A percentile compares a stretch with the other conserved stretches of the same genome.
phyloP scores from a whole-genome alignment of 495 filamentous ascomycete genomes.

The Xylaria curta region DNA sequence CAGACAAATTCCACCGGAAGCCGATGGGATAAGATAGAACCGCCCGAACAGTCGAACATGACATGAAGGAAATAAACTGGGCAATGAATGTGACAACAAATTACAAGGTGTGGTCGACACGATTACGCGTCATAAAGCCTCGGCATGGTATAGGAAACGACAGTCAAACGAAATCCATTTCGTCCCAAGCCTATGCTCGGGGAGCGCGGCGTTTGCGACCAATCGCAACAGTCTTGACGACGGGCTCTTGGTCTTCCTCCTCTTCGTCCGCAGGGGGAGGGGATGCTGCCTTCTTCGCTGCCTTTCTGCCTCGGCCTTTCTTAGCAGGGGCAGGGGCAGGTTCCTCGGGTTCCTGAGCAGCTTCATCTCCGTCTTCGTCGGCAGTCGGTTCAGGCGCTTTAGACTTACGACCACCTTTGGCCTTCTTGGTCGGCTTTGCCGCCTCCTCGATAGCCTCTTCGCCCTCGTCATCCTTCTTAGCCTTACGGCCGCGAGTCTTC shows the following conservation, averaged over 20 bases:
- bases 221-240: slow-evolving; percentile 31
- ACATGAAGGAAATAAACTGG: not conserved
- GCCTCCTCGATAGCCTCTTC: slow-evolving; percentile 22
- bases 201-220: slow-evolving; percentile 22
- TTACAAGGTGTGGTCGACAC: not conserved
- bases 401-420: slow-evolving; percentile 29
- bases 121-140: not conserved
- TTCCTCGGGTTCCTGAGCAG: slow-evolving; percentile 43
- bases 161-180: not conserved
- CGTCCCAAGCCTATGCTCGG: slow-evolving; percentile 30
- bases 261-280: slow-evolving; percentile 37
- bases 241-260: slow-evolving; percentile 42
- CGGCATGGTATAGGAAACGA: not conserved
- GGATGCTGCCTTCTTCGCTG: slow-evolving; percentile 29
- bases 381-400: slow-evolving; percentile 23
- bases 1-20: not conserved
- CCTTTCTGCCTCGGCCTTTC: slow-evolving; percentile 44
- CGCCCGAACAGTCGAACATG: not conserved
- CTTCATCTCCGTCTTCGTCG: slow-evolving; percentile 35
- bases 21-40: slow-evolving; percentile 1
- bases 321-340: slow-evolving; percentile 50
- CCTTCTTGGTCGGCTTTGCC: slow-evolving; percentile 23
- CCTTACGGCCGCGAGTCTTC: slow-evolving; percentile 51
- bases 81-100: not conserved
- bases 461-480: slow-evolving; percentile 40